Evolutionary conservation across 495 filamentous ascomycete genomes (phyloP).

Genomic region (Penicillium turbatum): DNA sequence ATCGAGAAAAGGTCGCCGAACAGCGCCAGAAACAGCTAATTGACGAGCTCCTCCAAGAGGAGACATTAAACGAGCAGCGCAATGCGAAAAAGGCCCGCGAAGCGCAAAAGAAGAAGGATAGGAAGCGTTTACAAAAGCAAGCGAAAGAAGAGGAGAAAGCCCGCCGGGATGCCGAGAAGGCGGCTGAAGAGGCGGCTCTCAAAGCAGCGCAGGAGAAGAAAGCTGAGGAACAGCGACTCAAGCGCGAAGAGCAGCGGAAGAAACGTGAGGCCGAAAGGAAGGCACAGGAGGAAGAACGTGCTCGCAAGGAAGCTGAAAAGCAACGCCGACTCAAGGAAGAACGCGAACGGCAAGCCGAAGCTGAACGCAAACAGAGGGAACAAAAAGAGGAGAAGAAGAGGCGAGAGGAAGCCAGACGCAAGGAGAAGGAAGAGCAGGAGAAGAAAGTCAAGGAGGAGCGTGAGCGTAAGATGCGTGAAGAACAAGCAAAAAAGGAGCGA

Average conservation of each 20-base stretch:
- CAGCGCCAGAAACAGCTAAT: slow-evolving; percentile 90
- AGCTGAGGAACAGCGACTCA: slow-evolving; percentile 70
- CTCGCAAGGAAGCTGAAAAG: slow-evolving; percentile 74
- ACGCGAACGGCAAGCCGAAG: slow-evolving; percentile 74
- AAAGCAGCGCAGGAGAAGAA: slow-evolving; percentile 75
- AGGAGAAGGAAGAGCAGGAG: slow-evolving; percentile 74
- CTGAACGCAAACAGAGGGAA: slow-evolving; percentile 67
- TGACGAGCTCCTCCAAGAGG: slow-evolving; percentile 85
- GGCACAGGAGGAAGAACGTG: slow-evolving; percentile 80
- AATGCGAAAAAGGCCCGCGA: slow-evolving; percentile 93
- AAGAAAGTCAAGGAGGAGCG: slow-evolving; percentile 63
- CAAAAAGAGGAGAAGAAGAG: slow-evolving; percentile 71
- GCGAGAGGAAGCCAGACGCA: slow-evolving; percentile 56
- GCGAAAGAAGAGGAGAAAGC: slow-evolving; percentile 87
- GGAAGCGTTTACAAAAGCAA: slow-evolving; percentile 76
- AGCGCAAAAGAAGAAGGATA: slow-evolving; percentile 89
- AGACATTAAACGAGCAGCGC: slow-evolving; percentile 64
- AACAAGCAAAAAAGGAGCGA: slow-evolving; percentile 52
- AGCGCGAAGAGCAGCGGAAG: slow-evolving; percentile 84
- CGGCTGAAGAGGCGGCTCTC: slow-evolving; percentile 78
- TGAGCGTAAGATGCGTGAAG: slow-evolving; percentile 61
- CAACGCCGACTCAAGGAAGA: slow-evolving; percentile 74
- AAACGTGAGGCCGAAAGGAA: slow-evolving; percentile 91
- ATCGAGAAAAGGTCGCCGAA: slow-evolving; percentile 89
- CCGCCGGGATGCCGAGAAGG: slow-evolving; percentile 79